phyloP scores from a whole-genome alignment of 164 flowering plant genomes.

The Annona squamosa region DNA sequence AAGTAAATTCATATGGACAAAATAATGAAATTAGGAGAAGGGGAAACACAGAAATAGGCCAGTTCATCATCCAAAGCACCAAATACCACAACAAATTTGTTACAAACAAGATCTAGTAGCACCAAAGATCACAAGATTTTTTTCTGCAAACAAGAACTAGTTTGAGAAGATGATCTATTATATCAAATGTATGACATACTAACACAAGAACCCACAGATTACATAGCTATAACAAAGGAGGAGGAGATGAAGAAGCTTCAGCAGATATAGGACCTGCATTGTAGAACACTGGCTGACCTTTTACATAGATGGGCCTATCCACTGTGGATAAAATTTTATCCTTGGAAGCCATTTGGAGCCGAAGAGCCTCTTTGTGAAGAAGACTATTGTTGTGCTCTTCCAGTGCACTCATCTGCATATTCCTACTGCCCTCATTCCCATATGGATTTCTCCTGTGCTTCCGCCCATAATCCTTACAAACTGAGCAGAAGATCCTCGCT shows the following conservation, averaged over 20 bases:
- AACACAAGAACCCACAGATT: background rate
- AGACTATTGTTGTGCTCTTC: conserved; percentile 98
- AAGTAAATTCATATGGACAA: too few relatives aligned
- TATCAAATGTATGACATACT: too few relatives aligned
- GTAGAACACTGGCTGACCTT: conserved; percentile 46
- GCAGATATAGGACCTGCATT: background rate
- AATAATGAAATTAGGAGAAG: background rate
- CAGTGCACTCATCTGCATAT: conserved; percentile 99
- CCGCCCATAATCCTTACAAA: conserved; percentile 90
- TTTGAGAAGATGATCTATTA: background rate
- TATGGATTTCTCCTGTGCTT: conserved; percentile 96
- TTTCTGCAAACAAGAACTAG: too few relatives aligned
- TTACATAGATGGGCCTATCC: conserved; percentile 79
- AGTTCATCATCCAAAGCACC: background rate
- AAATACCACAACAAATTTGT: background rate
- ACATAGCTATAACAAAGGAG: background rate
- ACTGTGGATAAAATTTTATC: conserved; percentile 58
- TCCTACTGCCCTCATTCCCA: conserved; percentile 98
- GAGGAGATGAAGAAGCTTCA: background rate
- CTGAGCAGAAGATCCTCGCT: conserved; percentile 92
- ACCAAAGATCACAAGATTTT: background rate
- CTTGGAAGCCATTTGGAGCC: conserved; percentile 93
- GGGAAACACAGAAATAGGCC: background rate
- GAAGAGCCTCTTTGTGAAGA: conserved; percentile 97
- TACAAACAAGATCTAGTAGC: background rate